Conservation (phyloP, 1,139 yeast species). For the Yamadazyma atmosphaerica region DNA sequence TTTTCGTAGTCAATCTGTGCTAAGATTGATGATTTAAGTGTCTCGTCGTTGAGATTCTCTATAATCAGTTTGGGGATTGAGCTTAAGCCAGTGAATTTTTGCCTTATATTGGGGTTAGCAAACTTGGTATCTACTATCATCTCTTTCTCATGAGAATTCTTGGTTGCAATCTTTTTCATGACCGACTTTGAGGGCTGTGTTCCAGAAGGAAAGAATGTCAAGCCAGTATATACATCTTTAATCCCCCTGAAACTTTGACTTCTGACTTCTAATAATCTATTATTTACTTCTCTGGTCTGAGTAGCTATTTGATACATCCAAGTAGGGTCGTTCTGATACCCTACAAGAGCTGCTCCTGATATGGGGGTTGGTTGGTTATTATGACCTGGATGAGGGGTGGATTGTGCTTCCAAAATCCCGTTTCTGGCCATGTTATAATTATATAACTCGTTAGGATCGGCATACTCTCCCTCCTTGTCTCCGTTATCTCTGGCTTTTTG, state of each 20-base stretch:
- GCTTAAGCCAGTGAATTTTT: slow-evolving; percentile 61
- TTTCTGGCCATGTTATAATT: slow-evolving; percentile 21
- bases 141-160: slow-evolving; percentile 8
- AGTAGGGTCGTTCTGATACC: slow-evolving; percentile 62
- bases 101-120: slow-evolving; percentile 41
- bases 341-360: slow-evolving; percentile 41
- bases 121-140: slow-evolving; percentile 49
- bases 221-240: slow-evolving; percentile 83
- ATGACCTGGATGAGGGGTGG: background rate
- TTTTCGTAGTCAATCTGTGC: slow-evolving; percentile 64
- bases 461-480: slow-evolving; percentile 74
- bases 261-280: slow-evolving; percentile 60
- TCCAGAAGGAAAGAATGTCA: slow-evolving; percentile 65
- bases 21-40: slow-evolving; percentile 58
- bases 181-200: slow-evolving; percentile 67
- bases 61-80: slow-evolving; percentile 59
- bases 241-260: slow-evolving; percentile 58
- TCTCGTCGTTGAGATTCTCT: slow-evolving; percentile 54
- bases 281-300: slow-evolving; percentile 71
- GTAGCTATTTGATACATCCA: slow-evolving; percentile 89
- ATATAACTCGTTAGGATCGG: slow-evolving; percentile 64
- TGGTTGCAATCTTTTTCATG: slow-evolving; percentile 19
- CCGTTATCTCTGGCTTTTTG: slow-evolving; percentile 70
- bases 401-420: slow-evolving; percentile 20
- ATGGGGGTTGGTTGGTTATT: slow-evolving; percentile 35